Percentiles rank a stretch among this genome's conserved stretches.
These are phyloP conservation scores for Stereocaulon alpinum DNA, from an alignment of 495 filamentous ascomycete species.

Conservation along the genomic window DNA sequence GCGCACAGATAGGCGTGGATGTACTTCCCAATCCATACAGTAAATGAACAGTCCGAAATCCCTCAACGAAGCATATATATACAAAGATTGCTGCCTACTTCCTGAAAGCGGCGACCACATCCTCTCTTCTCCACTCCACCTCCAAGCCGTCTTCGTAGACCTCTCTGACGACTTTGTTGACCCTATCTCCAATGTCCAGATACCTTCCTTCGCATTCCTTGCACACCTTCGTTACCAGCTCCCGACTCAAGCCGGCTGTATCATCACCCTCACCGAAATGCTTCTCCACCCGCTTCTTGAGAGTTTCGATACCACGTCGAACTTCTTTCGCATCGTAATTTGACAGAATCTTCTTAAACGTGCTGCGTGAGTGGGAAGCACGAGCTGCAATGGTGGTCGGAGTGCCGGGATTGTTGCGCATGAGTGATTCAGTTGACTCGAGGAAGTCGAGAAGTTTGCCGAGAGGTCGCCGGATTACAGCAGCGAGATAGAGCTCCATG, in stretches of 20 bases:
- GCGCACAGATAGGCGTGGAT: too few species aligned
- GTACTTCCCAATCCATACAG: neutral
- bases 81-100: constrained; percentile 5
- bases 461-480: constrained; percentile 78
- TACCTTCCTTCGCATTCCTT: constrained; percentile 41
- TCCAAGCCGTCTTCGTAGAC: constrained; percentile 58
- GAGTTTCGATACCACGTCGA: constrained; percentile 68
- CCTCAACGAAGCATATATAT: neutral
- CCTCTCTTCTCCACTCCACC: constrained; percentile 50
- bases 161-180: constrained; percentile 48
- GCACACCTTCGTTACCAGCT: constrained; percentile 45
- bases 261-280: constrained; percentile 89
- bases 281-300: constrained; percentile 87
- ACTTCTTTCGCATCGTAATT: constrained; percentile 75
- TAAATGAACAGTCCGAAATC: neutral
- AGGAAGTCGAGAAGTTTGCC: constrained; percentile 86
- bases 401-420: constrained; percentile 31
- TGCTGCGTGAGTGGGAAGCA: constrained; percentile 64
- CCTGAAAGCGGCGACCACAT: constrained; percentile 44
- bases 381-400: constrained; percentile 50
- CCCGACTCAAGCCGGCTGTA: constrained; percentile 44
- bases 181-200: constrained; percentile 58
- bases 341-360: constrained; percentile 75
- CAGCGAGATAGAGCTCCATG: constrained; percentile 72
- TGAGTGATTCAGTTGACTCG: constrained; percentile 65